Evolutionary conservation across 1,139 yeast genomes (phyloP), one percentile per base, ranked within the genome.

Genomic region (Taphrina flavorubra): DNA sequence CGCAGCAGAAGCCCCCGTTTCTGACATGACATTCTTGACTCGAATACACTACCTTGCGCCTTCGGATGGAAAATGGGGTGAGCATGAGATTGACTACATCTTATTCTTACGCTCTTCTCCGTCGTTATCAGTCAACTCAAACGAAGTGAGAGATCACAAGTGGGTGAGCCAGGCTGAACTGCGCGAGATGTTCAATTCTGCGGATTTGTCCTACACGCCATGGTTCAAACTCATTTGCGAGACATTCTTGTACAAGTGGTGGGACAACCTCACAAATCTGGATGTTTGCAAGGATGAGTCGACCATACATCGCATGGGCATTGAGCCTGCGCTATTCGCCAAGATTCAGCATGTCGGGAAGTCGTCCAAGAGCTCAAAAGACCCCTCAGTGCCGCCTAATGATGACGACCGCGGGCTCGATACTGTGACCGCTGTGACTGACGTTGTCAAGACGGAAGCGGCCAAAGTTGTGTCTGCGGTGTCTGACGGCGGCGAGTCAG

Each of bases 221-320:
- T 94, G 99, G 99, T 94, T 94, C 82, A 92, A 91, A 79, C 85
- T 94, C 73, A 94, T 94, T 74, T 95, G 99, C 78, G 92, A 94
- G 76, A 86, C 90, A 65, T 90, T 90, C 76, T 82, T 94, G 76
- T 94, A 90, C 81, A 83, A 89, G 73, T 94, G 99, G 99, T 94
- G 99, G 99, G 84, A 83, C 63, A 83, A 86, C 72, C 81, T 92
- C 73, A 87, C 86, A 75, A 80, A 83, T 71, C 81, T 87, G 72
- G 81, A 81, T 34, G 77, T 79, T 71, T 85, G 82, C 70, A 72
- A 74, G 59, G 79, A 78, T 60, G 73, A 74, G 46, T 65, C 72
- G 65, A 78, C 71, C 36, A 67, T 70, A 39, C 70, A 69, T 51
- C 51, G 67, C 14, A 16, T 63, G 56, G 67, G 67, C 46, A 42